These are phyloP conservation scores for Dipodascopsis uninucleata DNA, from an alignment of 805 yeast genomes.

Conservation along the genomic window DNA sequence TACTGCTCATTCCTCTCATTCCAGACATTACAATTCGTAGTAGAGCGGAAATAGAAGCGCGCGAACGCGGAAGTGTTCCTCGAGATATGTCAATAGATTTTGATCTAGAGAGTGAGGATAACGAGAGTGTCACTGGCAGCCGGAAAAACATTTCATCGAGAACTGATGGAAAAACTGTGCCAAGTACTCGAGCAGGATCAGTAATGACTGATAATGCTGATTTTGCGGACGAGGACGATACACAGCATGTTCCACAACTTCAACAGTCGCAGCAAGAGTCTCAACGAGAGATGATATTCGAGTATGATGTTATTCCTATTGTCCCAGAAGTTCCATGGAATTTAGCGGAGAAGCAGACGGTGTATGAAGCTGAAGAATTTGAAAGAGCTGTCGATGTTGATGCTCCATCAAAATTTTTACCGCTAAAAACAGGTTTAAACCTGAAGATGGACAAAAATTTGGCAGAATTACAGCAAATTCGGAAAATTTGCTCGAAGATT, in stretches of 20 bases:
- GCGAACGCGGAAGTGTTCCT: conserved; percentile 36
- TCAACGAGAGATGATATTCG: conserved; percentile 41
- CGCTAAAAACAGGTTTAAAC: conserved; percentile 55
- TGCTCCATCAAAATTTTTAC: conserved; percentile 41
- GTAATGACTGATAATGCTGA: conserved; percentile 2
- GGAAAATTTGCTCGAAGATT: conserved; percentile 84
- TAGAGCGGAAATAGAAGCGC: conserved; percentile 41
- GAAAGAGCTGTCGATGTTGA: conserved; percentile 29
- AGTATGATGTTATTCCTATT: conserved; percentile 80
- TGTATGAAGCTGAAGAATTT: conserved; percentile 20
- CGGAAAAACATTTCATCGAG: conserved; percentile 6
- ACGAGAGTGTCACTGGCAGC: conserved; percentile 9
- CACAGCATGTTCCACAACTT: conserved; percentile 10
- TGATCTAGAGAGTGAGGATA: conserved; percentile 24
- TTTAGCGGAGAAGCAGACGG: conserved; percentile 6
- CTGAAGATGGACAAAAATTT: conserved; percentile 62
- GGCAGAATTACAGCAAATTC: conserved; percentile 75
- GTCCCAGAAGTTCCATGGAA: conserved; percentile 55
- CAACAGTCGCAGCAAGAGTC: not conserved
- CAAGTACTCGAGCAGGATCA: conserved; percentile 16
- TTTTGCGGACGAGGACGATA: conserved; percentile 11
- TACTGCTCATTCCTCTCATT: conserved; percentile 70
- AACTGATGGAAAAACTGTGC: conserved; percentile 7
- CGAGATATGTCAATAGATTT: conserved; percentile 25
- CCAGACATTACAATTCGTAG: conserved; percentile 81